Evolutionary conservation across 2,329 filamentous ascomycete genomes (phyloP).

Genomic region (Coccinonectria pachysandricola): DNA sequence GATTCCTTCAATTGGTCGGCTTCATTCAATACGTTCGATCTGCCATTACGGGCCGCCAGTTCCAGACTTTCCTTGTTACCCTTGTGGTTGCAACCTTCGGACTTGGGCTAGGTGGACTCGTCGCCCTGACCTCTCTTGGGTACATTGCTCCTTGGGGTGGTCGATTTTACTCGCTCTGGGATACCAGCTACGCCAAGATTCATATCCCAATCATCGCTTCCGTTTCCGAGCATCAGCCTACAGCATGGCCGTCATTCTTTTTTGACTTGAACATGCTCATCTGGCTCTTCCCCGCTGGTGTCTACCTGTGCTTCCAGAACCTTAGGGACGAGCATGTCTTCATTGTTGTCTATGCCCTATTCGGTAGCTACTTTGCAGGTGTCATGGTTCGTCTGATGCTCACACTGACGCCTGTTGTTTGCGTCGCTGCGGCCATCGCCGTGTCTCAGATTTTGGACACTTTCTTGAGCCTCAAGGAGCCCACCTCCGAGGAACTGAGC

Average conservation of each 20-base stretch:
- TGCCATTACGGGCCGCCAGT: conserved; percentile 86
- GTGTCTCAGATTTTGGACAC: conserved; percentile 81
- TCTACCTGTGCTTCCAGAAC: conserved; percentile 95
- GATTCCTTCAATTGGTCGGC: conserved; percentile 83
- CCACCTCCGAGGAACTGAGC: conserved; percentile 37
- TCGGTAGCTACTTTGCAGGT: conserved; percentile 95
- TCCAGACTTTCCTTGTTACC: conserved; percentile 76
- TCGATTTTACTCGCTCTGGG: conserved; percentile 98
- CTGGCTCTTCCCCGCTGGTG: conserved; percentile 97
- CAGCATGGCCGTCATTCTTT: conserved; percentile 98
- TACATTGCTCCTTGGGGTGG: conserved; percentile 96
- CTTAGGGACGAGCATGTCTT: conserved; percentile 96
- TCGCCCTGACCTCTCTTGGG: conserved; percentile 78
- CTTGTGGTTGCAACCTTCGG: conserved; percentile 66
- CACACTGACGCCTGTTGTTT: conserved; percentile 91
- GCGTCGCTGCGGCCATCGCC: conserved; percentile 83
- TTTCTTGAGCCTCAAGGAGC: conserved; percentile 61
- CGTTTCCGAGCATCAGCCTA: conserved; percentile 98
- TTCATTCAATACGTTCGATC: conserved; percentile 84
- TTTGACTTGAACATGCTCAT: conserved; percentile 97
- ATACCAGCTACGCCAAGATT: conserved; percentile 97
- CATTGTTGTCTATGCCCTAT: conserved; percentile 90
- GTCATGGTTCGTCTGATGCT: conserved; percentile 99
- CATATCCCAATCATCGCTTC: conserved; percentile 99
- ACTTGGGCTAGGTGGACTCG: conserved; percentile 62